phyloP scores from a whole-genome alignment of 768 basidiomycete species.

The Naganishia onofrii region DNA sequence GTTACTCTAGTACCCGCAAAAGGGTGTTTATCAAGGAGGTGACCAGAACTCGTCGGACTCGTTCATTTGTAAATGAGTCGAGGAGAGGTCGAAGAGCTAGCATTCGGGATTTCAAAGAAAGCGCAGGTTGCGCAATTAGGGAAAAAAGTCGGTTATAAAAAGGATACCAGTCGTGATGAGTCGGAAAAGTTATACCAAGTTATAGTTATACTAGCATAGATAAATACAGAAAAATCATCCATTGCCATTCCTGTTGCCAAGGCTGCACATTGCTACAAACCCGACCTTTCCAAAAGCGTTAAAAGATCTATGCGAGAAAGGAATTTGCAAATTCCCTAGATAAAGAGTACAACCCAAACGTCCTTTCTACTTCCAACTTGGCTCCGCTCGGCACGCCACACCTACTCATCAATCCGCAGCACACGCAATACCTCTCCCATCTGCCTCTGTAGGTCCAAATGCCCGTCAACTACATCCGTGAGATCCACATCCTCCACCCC shows the following conservation, averaged over 20 bases:
- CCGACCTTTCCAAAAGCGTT: too few species aligned
- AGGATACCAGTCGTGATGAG: background rate
- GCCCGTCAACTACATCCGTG: slow-evolving; percentile 48
- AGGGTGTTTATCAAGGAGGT: slow-evolving; percentile 6
- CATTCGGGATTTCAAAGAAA: background rate
- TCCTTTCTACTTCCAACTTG: background rate
- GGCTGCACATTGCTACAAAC: too few species aligned
- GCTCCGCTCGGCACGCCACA: background rate
- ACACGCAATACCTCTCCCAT: slow-evolving; percentile 47
- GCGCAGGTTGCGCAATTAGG: background rate
- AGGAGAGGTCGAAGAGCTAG: background rate
- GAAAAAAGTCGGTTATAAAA: too few species aligned
- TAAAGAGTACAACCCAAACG: too few species aligned
- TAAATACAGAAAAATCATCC: too few species aligned
- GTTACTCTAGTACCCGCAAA: slow-evolving; percentile 3
- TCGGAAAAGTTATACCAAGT: background rate
- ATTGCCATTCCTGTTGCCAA: too few species aligned
- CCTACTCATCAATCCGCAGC: slow-evolving; percentile 44
- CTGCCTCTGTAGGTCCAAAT: slow-evolving; percentile 50
- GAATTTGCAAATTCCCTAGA: too few species aligned
- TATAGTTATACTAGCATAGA: background rate
- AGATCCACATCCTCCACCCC: slow-evolving; percentile 53
- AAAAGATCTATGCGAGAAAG: too few species aligned
- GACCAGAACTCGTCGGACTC: slow-evolving; percentile 13
- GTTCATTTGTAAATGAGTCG: background rate